Conservation (phyloP, 2,329 filamentous ascomycete species). For the Monilinia fructigena region DNA sequence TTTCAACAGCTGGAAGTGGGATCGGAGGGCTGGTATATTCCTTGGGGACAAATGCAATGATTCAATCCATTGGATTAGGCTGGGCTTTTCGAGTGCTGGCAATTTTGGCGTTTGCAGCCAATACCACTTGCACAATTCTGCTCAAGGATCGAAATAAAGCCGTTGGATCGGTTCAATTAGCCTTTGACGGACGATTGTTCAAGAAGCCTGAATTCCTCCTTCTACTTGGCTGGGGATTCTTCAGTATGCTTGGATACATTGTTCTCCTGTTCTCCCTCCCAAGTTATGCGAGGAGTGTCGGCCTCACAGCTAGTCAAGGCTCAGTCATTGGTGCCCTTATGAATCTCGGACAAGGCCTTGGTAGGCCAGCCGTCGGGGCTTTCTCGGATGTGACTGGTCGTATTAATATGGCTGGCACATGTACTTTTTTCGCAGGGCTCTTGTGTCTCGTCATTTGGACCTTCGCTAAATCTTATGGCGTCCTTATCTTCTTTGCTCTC, state of each 20-base stretch:
- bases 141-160: conserved; percentile 70
- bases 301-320: conserved; percentile 64
- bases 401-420: conserved; percentile 67
- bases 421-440: conserved; percentile 63
- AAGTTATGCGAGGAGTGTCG: conserved; percentile 68
- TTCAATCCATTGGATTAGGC: conserved; percentile 50
- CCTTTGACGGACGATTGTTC: conserved; percentile 65
- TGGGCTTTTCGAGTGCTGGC: conserved; percentile 56
- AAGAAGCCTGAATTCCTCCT: conserved; percentile 61
- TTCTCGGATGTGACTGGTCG: conserved; percentile 68
- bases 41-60: conserved; percentile 54
- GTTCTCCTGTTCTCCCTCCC: conserved; percentile 75
- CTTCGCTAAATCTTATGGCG: conserved; percentile 61
- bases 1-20: conserved; percentile 64
- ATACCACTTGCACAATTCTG: conserved; percentile 60
- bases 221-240: conserved; percentile 65
- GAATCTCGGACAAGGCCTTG: conserved; percentile 62
- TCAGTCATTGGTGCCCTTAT: conserved; percentile 71
- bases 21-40: conserved; percentile 65
- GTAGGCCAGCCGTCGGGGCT: conserved; percentile 69
- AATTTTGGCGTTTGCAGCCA: conserved; percentile 62
- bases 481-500: conserved; percentile 69
- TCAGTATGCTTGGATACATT: conserved; percentile 71
- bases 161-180: conserved; percentile 63
- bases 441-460: conserved; percentile 72